Evolutionary conservation across 2,329 filamentous ascomycete genomes (phyloP), one percentile per base, ranked within the genome.

Genomic region (Ophiostoma sp.): DNA sequence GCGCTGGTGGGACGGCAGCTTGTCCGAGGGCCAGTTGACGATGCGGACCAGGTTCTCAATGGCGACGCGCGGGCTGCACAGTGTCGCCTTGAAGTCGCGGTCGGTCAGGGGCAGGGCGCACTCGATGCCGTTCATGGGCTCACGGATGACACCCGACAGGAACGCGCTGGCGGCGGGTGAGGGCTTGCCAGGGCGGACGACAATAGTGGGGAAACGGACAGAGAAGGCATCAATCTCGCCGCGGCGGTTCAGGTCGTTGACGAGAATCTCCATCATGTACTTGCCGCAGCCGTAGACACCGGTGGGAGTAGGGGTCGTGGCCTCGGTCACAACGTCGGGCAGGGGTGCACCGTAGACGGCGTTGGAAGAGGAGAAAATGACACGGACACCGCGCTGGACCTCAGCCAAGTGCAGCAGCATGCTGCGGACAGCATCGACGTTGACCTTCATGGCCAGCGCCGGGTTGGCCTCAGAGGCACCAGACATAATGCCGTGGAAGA

Each of bases 401-500:
- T 80, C 77, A 31, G 86, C 82, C 22, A 91, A 83, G 8, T 83
- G 82, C 15, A 82, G 71, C 5, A 91, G 82, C 1, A 90, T 77
- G 55, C 82, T 81, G 31, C 87, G 84, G 15, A 89, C 87, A 55
- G 86, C 87, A 76, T 91, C 87, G 68, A 91, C 84, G 79, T 91
- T 91, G 70, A 91, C 88, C 55, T 82, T 83, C 75, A 90, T 83
- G 2, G 88, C 88, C 1, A 90, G 82, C 69, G 88, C 86, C 75
- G 87, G 88, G 80, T 90, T 85, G 57, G 87, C 87, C 80, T 91
- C 89, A 19, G 88, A 87, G 6, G 88, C 88, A 15, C 86, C 86
- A 0, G 89, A 91, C 89, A 91, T 91, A 83, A 91, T 90, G 75
- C 89, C 89, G 80, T 91, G 89, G 79, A 91, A 88, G 77, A 90